Conservation (phyloP, 2,329 filamentous ascomycete species). For the Fusarium sp. region DNA sequence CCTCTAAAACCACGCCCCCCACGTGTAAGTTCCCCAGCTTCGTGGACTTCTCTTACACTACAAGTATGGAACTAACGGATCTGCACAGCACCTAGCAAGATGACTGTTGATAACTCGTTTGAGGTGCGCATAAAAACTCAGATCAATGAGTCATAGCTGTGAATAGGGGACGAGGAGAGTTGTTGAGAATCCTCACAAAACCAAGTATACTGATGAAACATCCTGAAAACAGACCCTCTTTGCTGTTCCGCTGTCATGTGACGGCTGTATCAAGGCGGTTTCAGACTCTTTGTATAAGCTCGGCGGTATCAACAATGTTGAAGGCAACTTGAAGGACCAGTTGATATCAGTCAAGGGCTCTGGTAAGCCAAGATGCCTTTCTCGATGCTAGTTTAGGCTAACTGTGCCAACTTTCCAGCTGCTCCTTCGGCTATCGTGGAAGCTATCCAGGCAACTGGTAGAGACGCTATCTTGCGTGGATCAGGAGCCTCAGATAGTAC, state of each 20-base stretch:
- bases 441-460: slow-evolving; percentile 88
- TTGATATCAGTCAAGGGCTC: slow-evolving; percentile 88
- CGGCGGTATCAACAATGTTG: slow-evolving; percentile 83
- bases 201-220: slow-evolving; percentile 54
- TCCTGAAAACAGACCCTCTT: slow-evolving; percentile 80
- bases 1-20: slow-evolving; percentile 40
- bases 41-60: slow-evolving; percentile 46
- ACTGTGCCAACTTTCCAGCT: slow-evolving; percentile 59
- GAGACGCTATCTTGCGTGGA: slow-evolving; percentile 93
- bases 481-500: slow-evolving; percentile 87
- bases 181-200: slow-evolving; percentile 27
- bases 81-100: slow-evolving; percentile 50
- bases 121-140: slow-evolving; percentile 56
- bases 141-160: slow-evolving; percentile 41
- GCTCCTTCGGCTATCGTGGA: slow-evolving; percentile 90
- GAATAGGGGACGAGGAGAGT: slow-evolving; percentile 46
- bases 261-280: slow-evolving; percentile 88
- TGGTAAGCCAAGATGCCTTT: slow-evolving; percentile 59
- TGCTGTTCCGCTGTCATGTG: slow-evolving; percentile 93
- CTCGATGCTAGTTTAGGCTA: slow-evolving; percentile 22
- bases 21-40: slow-evolving; percentile 42
- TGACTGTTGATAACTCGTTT: slow-evolving; percentile 61
- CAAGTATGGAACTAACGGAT: slow-evolving; percentile 40
- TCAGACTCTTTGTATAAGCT: slow-evolving; percentile 82
- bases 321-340: slow-evolving; percentile 85